A percentile compares a stretch with the other conserved stretches of the same genome.
These are phyloP conservation scores for Dictyostelium purpureum DNA, from an alignment of 78 protist genomes.

Conservation along the genomic window DNA sequence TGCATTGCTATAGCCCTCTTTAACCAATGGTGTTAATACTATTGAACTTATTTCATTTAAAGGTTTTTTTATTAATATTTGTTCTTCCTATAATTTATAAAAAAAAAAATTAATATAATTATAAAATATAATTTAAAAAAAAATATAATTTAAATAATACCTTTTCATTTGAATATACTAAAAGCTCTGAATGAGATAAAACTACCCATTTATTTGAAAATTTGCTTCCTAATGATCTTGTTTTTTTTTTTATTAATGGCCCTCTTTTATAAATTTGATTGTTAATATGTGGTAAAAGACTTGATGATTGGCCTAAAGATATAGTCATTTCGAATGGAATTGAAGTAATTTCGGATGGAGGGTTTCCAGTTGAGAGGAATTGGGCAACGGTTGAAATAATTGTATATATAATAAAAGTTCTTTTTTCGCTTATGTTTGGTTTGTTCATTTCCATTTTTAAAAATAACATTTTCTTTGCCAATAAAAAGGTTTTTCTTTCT, in stretches of 20 bases:
- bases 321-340: constrained; percentile 76
- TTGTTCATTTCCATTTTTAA: constrained; percentile 42
- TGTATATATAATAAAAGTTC: constrained; percentile 33
- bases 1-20: constrained; percentile 31
- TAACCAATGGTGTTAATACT: background rate
- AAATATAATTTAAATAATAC: background rate
- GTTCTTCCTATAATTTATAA: constrained; percentile 7
- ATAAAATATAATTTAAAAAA: background rate
- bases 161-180: constrained; percentile 43
- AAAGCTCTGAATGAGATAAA: constrained; percentile 30
- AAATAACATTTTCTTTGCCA: constrained; percentile 42
- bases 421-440: background rate
- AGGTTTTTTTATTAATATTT: constrained; percentile 16
- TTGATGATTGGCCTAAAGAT: constrained; percentile 13
- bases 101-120: background rate
- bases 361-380: background rate
- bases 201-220: constrained; percentile 42
- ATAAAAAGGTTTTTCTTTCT: constrained; percentile 59
- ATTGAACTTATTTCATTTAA: constrained; percentile 5
- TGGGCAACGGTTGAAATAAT: constrained; percentile 16
- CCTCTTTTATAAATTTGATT: constrained; percentile 42
- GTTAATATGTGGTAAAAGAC: constrained; percentile 9
- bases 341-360: constrained; percentile 28
- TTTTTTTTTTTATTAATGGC: background rate
- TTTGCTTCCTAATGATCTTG: constrained; percentile 33